Conservation (phyloP, 108 stramenopile species). For the Chaetoceros tenuissimus region DNA sequence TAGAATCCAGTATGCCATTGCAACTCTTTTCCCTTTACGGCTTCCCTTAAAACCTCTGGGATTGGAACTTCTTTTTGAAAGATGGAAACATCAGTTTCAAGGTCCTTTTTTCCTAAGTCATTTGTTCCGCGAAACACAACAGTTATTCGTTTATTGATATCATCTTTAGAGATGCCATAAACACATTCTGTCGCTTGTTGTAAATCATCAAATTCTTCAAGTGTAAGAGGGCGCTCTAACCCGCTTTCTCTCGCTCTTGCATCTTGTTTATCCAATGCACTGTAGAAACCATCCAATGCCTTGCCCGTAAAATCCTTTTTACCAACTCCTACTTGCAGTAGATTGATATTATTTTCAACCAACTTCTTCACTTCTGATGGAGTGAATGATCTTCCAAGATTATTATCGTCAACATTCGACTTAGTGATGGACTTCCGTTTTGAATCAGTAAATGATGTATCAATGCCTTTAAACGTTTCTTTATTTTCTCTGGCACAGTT, state of each 20-base stretch:
- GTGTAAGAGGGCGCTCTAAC: not conserved
- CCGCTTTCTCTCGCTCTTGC: not conserved
- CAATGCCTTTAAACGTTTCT: not conserved
- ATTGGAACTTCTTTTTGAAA: conserved; percentile 9
- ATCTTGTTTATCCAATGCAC: not conserved
- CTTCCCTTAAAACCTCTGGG: conserved; percentile 8
- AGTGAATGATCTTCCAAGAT: not conserved
- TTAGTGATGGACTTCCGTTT: not conserved
- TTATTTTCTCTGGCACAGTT: not conserved
- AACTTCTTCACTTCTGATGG: not conserved
- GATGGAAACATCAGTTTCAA: conserved; percentile 24
- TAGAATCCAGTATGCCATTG: conserved; percentile 50
- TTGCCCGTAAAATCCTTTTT: not conserved
- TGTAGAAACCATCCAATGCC: not conserved
- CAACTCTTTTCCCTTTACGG: conserved; percentile 4
- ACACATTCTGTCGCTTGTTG: conserved; percentile 12
- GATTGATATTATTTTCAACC: not conserved
- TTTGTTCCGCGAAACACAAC: conserved; percentile 28
- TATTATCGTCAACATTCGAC: not conserved
- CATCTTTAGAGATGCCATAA: conserved; percentile 20
- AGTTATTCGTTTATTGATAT: conserved; percentile 21
- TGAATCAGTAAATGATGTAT: not conserved
- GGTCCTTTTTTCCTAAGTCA: conserved; percentile 9
- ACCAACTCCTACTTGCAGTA: not conserved
- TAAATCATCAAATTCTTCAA: conserved; percentile 28